A percentile compares a stretch with the other conserved stretches of the same genome.
These are phyloP conservation scores for Eimeria brunetti DNA, from an alignment of 169 alveolate genomes.

Conservation along the genomic window DNA sequence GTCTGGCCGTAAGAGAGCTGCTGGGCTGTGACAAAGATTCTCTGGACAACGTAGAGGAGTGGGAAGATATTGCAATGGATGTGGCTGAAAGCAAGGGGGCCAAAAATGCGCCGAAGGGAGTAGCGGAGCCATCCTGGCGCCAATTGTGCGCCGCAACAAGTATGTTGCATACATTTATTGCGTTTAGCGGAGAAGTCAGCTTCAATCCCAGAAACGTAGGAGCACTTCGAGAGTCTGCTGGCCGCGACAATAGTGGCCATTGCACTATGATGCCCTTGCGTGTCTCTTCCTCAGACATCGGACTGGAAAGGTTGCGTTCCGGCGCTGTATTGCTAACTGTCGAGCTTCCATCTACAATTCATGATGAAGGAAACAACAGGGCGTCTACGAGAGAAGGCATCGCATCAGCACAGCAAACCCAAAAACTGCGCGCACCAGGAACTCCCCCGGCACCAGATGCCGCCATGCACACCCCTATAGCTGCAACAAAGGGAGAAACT, in stretches of 20 bases:
- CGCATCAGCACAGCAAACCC: background rate
- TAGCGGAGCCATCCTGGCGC: background rate
- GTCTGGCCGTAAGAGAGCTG: conserved; percentile 4
- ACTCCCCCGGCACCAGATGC: background rate
- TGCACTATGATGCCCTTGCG: background rate
- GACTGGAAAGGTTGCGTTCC: conserved; percentile 29
- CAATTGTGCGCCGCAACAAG: conserved; percentile 31
- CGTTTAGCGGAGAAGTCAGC: background rate
- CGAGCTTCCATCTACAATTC: conserved; percentile 4
- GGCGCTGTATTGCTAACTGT: conserved; percentile 56
- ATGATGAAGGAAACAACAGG: background rate
- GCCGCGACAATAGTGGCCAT: background rate
- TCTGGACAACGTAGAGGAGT: background rate
- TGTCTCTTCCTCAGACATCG: background rate
- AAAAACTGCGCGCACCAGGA: background rate
- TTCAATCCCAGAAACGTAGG: background rate
- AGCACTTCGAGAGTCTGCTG: background rate
- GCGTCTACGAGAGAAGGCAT: background rate
- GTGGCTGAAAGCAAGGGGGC: background rate
- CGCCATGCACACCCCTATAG: background rate
- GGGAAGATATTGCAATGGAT: background rate
- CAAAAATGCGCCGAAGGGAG: background rate
- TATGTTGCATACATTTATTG: background rate
- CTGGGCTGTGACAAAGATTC: background rate
- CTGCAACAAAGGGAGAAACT: background rate